A percentile compares a stretch with the other conserved stretches of the same genome.
Conservation (phyloP, 2,329 filamentous ascomycete genomes). For the Pseudogymnoascus sp. region DNA sequence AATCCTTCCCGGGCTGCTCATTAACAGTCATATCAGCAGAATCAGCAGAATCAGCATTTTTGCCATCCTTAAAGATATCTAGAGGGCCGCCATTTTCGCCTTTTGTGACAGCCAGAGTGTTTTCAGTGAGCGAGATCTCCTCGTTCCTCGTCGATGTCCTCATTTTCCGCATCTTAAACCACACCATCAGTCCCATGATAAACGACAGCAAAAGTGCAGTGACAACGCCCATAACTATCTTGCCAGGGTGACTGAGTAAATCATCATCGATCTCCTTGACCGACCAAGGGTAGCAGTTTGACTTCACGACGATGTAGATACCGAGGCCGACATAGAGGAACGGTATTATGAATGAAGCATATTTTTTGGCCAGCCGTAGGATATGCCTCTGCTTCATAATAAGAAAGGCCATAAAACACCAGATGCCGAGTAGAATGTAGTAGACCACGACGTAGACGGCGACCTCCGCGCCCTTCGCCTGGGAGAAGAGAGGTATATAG, state of each 20-base stretch:
- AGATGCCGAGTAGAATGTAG: conserved; percentile 29
- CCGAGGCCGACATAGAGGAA: conserved; percentile 30
- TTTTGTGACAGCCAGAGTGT: background rate
- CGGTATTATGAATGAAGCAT: conserved; percentile 21
- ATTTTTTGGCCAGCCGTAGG: conserved; percentile 22
- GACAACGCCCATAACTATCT: background rate
- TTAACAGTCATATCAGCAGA: background rate
- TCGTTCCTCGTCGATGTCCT: background rate
- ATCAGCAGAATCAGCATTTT: background rate
- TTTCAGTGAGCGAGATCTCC: background rate
- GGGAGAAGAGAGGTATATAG: conserved; percentile 31
- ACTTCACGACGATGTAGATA: conserved; percentile 30
- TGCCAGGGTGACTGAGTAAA: conserved; percentile 15
- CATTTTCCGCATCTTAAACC: background rate
- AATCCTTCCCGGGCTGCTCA: background rate
- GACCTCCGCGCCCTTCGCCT: conserved; percentile 28
- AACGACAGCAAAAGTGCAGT: background rate
- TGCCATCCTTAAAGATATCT: background rate
- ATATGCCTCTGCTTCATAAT: conserved; percentile 30
- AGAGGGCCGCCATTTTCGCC: background rate
- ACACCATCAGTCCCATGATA: background rate
- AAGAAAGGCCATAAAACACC: conserved; percentile 27
- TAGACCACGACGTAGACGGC: conserved; percentile 30
- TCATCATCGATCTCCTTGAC: conserved; percentile 27
- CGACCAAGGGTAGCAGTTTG: conserved; percentile 30